Base-by-base conservation (phyloP, 2,329 filamentous ascomycete genomes). In the Claviceps pazoutovae region DNA sequence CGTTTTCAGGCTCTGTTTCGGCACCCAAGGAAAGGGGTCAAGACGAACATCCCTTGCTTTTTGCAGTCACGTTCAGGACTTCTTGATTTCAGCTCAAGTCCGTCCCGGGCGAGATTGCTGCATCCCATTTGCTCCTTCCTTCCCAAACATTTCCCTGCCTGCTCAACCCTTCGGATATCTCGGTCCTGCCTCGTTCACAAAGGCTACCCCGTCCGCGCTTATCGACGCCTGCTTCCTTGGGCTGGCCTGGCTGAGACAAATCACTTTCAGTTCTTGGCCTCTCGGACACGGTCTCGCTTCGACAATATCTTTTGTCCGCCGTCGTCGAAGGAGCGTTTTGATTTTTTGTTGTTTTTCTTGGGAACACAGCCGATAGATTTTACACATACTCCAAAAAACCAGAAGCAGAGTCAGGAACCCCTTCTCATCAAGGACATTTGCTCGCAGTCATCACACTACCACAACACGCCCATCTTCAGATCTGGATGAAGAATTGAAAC, bases 331-430 rank as follows among this genome's bases (percentile, higher is more conserved):
- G 23, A 34, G 30, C 30, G 9, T 7, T 23, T 14, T 23, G 2
- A 14, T 43, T 14, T 16, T 43, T 43, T 23, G 9, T 43, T 23
- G 23, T 48, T 41, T 37, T 53, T 52, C 58, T 60, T 60, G 56
- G 59, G 59, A 59, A 58, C 53, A 48, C 56, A 53, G 23, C 51
- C 55, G 54, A 59, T 57, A 56, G 49, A 44, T 48, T 55, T 56
- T 57, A 50, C 48, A 44, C 54, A 46, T 54, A 51, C n/a, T 38
- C 36, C 50, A 44, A 34, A 34, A 34, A 46, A 53, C 1, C 30
- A 11, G 54, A 56, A 56, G 34, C 53, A 56, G 55, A 54, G 56
- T 56, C 53, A 56, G 55, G 45, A 47, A 26, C 34, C 44, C 34
- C 39, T 52, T 42, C 11, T 23, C 38, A 21, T 23, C 42, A 39